These are phyloP conservation scores for Diaporthe ampelina DNA, from an alignment of 2,329 filamentous ascomycete species.

Conservation along the genomic window DNA sequence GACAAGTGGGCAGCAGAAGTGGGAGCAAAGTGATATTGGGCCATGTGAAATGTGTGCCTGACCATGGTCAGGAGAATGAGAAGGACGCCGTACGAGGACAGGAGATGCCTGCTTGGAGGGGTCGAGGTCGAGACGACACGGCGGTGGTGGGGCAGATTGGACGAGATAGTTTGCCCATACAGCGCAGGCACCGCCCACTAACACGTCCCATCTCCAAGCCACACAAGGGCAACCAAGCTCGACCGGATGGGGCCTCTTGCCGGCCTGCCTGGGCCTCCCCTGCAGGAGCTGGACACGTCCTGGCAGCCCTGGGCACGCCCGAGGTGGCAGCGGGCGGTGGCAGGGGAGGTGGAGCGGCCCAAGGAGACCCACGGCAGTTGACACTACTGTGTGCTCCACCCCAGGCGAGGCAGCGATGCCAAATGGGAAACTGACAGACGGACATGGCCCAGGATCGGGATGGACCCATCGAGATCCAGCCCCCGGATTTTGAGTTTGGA, in stretches of 20 bases:
- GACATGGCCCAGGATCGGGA: too few relatives aligned
- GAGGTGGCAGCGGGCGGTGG: not conserved
- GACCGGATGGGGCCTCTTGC: not conserved
- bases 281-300: conserved; percentile 29
- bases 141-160: not conserved
- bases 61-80: not conserved
- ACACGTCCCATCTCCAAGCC: not conserved
- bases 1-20: not conserved
- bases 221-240: conserved; percentile 18
- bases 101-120: conserved; percentile 24
- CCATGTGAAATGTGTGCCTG: conserved; percentile 30
- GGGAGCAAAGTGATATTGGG: conserved; percentile 17
- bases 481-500: conserved; percentile 31
- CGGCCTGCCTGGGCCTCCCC: conserved; percentile 26
- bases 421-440: conserved; percentile 10
- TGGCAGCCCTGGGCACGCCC: not conserved
- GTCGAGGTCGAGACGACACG: not conserved
- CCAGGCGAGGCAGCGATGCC: conserved; percentile 1
- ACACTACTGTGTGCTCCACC: not conserved
- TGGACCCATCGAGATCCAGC: conserved; percentile 33
- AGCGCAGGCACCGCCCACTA: not conserved
- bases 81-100: conserved; percentile 19
- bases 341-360: not conserved
- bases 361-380: conserved; percentile 26
- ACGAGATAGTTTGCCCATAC: not conserved